A percentile compares a stretch with the other conserved stretches of the same genome.
phyloP scores from a whole-genome alignment of 768 basidiomycete genomes.

The Phlebiopsis gigantea region DNA sequence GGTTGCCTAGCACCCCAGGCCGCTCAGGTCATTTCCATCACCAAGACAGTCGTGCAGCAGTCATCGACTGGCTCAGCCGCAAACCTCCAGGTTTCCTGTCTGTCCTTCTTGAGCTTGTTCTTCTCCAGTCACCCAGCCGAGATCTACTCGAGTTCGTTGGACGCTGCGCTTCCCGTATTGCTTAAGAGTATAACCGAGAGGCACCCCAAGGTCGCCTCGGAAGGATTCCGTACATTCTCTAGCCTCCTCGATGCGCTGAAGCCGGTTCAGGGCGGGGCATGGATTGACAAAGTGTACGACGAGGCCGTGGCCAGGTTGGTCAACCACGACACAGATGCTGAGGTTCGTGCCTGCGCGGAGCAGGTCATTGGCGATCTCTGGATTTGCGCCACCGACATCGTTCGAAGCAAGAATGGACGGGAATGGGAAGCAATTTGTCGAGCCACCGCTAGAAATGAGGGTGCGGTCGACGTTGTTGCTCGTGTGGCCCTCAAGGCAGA shows the following conservation, averaged over 20 bases:
- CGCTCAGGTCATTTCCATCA: slow-evolving; percentile 53
- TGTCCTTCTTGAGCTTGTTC: slow-evolving; percentile 83
- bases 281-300: slow-evolving; percentile 70
- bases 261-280: slow-evolving; percentile 58
- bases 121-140: slow-evolving; percentile 67
- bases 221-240: slow-evolving; percentile 85
- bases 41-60: slow-evolving; percentile 60
- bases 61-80: slow-evolving; percentile 73
- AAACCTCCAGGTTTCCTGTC: slow-evolving; percentile 72
- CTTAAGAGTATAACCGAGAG: slow-evolving; percentile 73
- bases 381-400: slow-evolving; percentile 75
- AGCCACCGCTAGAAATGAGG: slow-evolving; percentile 62
- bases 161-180: slow-evolving; percentile 66
- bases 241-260: slow-evolving; percentile 72
- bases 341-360: slow-evolving; percentile 80
- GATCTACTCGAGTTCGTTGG: slow-evolving; percentile 55
- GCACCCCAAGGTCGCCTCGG: slow-evolving; percentile 84
- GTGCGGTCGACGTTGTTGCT: slow-evolving; percentile 76
- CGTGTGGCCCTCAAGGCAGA: slow-evolving; percentile 75
- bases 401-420: slow-evolving; percentile 55
- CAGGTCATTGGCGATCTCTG: slow-evolving; percentile 83
- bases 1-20: slow-evolving; percentile 77
- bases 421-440: slow-evolving; percentile 83
- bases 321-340: slow-evolving; percentile 85
- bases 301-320: slow-evolving; percentile 67